These are phyloP conservation scores for Monosporascus sp. DNA, from an alignment of 2,329 filamentous ascomycete species.

Conservation along the genomic window DNA sequence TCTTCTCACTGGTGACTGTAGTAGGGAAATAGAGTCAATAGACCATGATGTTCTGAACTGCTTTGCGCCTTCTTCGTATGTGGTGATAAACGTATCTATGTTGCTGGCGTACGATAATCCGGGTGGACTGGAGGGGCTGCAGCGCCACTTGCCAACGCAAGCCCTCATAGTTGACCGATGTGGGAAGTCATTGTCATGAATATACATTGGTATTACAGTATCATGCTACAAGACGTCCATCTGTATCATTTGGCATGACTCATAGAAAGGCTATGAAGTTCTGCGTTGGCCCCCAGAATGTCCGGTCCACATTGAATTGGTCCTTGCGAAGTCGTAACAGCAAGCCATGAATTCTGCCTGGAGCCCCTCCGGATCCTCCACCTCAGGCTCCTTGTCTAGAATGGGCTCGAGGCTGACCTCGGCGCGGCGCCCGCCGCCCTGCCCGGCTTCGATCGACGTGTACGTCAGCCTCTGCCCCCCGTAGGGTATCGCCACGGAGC, in stretches of 20 bases:
- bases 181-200: background rate
- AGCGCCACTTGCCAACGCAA: too few species aligned
- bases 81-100: background rate
- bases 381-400: background rate
- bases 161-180: too few species aligned
- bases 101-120: too few species aligned
- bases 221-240: background rate
- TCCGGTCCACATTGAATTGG: conserved; percentile 11
- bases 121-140: too few species aligned
- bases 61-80: conserved; percentile 4
- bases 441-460: conserved; percentile 46
- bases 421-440: conserved; percentile 45
- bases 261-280: background rate
- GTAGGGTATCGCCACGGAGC: conserved; percentile 37
- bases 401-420: conserved; percentile 42
- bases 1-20: conserved; percentile 42
- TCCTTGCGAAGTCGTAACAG: conserved; percentile 12
- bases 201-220: background rate
- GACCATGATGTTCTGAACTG: conserved; percentile 12
- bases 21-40: conserved; percentile 42
- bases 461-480: conserved; percentile 43
- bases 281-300: background rate
- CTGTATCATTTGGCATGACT: too few species aligned
- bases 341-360: conserved; percentile 14
- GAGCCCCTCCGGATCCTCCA: background rate